Conservation (phyloP, 2,329 filamentous ascomycete genomes). For the Teratosphaeria viscida region DNA sequence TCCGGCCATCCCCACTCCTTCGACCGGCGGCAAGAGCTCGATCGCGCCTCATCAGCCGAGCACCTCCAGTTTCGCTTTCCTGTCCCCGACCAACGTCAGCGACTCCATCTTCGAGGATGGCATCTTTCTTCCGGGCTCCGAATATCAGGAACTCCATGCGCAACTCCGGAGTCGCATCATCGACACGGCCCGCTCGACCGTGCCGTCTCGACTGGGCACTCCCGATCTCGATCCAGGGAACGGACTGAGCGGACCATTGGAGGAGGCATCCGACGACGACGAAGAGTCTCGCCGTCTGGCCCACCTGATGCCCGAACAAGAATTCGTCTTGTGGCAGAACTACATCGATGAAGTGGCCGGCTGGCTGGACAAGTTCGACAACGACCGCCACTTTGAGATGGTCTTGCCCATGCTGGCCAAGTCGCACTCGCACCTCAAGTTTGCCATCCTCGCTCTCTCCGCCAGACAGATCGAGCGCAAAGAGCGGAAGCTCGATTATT, state of each 20-base stretch:
- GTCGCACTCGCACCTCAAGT: slow-evolving; percentile 35
- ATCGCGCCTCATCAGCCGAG: neutral
- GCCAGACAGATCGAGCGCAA: slow-evolving; percentile 45
- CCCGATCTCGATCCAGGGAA: slow-evolving; percentile 10
- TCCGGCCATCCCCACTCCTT: neutral
- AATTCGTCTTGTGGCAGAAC: slow-evolving; percentile 26
- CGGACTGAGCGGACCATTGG: slow-evolving; percentile 12
- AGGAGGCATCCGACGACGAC: slow-evolving; percentile 3
- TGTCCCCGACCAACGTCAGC: slow-evolving; percentile 17
- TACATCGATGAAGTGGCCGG: slow-evolving; percentile 45
- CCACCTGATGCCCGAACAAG: slow-evolving; percentile 18
- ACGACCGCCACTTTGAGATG: slow-evolving; percentile 41
- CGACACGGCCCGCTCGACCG: slow-evolving; percentile 22
- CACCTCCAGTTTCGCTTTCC: slow-evolving; percentile 4
- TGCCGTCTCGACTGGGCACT: slow-evolving; percentile 15
- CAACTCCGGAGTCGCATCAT: slow-evolving; percentile 21
- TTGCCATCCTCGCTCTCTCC: slow-evolving; percentile 45
- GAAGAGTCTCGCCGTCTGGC: slow-evolving; percentile 17
- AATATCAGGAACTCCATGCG: slow-evolving; percentile 23
- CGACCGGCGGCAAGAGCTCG: neutral
- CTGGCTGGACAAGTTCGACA: slow-evolving; percentile 50
- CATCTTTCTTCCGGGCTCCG: slow-evolving; percentile 23
- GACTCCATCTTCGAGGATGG: slow-evolving; percentile 21
- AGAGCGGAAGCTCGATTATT: slow-evolving; percentile 33
- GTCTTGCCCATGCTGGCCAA: slow-evolving; percentile 41